Evolutionary conservation across 2,329 filamentous ascomycete species (phyloP).

Genomic region (Trichoderma pleuroti): DNA sequence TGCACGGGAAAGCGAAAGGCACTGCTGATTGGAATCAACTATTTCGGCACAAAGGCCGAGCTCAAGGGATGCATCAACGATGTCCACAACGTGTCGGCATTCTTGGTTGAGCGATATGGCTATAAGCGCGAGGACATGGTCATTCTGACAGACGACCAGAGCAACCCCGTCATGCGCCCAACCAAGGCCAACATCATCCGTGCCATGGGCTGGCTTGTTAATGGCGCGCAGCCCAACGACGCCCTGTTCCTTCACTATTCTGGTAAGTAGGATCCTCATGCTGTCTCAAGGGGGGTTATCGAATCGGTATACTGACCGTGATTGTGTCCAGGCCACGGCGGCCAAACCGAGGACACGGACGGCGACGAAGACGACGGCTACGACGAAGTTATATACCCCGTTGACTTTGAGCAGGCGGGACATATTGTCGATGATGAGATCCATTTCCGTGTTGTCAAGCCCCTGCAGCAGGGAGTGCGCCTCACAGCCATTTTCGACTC

Average conservation of each 20-base stretch:
- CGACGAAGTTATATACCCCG: slow-evolving; percentile 76
- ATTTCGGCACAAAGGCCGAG: slow-evolving; percentile 69
- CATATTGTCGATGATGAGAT: slow-evolving; percentile 78
- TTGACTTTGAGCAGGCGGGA: slow-evolving; percentile 66
- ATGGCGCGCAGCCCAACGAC: slow-evolving; percentile 68
- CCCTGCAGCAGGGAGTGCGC: slow-evolving; percentile 78
- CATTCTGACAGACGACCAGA: slow-evolving; percentile 70
- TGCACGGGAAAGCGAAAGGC: slow-evolving; percentile 72
- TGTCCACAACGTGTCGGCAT: slow-evolving; percentile 70
- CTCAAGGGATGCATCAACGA: slow-evolving; percentile 78
- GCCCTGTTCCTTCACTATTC: slow-evolving; percentile 76
- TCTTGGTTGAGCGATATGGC: slow-evolving; percentile 63
- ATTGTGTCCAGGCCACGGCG: slow-evolving; percentile 60
- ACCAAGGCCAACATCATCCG: slow-evolving; percentile 73
- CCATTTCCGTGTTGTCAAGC: slow-evolving; percentile 71
- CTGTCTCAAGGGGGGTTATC: background rate
- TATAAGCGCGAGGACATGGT: slow-evolving; percentile 81
- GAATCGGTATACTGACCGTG: background rate
- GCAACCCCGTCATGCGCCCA: slow-evolving; percentile 65
- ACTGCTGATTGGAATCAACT: slow-evolving; percentile 76
- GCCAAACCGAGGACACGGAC: slow-evolving; percentile 69
- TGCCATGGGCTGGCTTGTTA: slow-evolving; percentile 73
- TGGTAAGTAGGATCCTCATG: slow-evolving; percentile 39
- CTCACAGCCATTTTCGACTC: slow-evolving; percentile 79
- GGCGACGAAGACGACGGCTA: slow-evolving; percentile 75